Percentiles rank a stretch among this genome's conserved stretches.
phyloP scores from a whole-genome alignment of 164 flowering plant species.

The Magnolia changhungtana region DNA sequence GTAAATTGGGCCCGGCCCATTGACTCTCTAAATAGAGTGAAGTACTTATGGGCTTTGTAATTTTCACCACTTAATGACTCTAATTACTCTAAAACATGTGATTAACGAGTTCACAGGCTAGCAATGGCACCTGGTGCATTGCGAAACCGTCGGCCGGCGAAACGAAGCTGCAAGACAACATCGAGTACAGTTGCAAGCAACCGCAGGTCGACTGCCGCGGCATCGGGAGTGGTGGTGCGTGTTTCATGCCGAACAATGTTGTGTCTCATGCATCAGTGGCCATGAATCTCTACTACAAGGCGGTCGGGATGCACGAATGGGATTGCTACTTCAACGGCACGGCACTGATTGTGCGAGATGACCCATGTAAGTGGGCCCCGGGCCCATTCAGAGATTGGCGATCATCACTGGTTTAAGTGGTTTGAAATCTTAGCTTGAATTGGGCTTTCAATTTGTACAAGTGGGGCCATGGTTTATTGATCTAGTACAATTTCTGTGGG shows the following conservation, averaged over 20 bases:
- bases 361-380: slow-evolving; percentile 7
- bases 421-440: too few species aligned
- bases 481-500: too few species aligned
- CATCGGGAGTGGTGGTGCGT: not conserved
- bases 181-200: slow-evolving; percentile 5
- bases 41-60: too few species aligned
- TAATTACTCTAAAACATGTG: too few species aligned
- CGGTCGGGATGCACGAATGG: slow-evolving; percentile 12
- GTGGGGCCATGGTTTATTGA: too few species aligned
- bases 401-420: too few species aligned
- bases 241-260: slow-evolving; percentile 8
- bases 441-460: too few species aligned
- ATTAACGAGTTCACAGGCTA: too few species aligned
- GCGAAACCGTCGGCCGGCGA: slow-evolving; percentile 12
- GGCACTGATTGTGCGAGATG: not conserved
- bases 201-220: slow-evolving; percentile 9
- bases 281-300: slow-evolving; percentile 13
- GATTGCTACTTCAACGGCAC: slow-evolving; percentile 14
- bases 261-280: slow-evolving; percentile 12
- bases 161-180: not conserved
- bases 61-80: too few species aligned
- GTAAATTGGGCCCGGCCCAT: too few species aligned
- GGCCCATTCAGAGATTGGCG: not conserved
- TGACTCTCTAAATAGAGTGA: too few species aligned
- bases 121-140: slow-evolving; percentile 4